phyloP scores from a whole-genome alignment of 169 alveolate genomes.

The Plasmodium falciparum region DNA sequence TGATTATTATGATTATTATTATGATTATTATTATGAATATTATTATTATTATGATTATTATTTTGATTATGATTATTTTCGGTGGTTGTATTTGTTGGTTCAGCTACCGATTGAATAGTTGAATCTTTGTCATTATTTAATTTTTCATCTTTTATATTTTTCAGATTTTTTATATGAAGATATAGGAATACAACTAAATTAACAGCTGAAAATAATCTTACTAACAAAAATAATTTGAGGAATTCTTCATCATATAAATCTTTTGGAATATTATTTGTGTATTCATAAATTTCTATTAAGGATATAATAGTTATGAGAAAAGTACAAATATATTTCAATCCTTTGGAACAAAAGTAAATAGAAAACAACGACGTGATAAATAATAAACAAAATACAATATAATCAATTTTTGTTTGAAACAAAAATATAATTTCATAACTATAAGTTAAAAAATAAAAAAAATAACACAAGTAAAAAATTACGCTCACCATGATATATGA shows the following conservation, averaged over 20 bases:
- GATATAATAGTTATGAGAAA: slow-evolving; percentile 21
- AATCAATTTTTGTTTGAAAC: slow-evolving; percentile 5
- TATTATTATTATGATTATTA: too few species aligned
- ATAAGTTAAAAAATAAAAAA: too few species aligned
- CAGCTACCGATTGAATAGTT: too few species aligned
- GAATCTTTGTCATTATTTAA: background rate
- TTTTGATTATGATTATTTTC: too few species aligned
- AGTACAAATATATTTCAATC: background rate
- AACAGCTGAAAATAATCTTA: slow-evolving; percentile 27
- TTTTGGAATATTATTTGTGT: background rate
- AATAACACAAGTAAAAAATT: too few species aligned
- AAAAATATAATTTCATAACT: slow-evolving; percentile 7
- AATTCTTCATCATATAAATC: slow-evolving; percentile 14
- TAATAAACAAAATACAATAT: background rate
- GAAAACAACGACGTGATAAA: slow-evolving; percentile 23
- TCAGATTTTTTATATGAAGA: slow-evolving; percentile 23
- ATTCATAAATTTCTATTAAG: slow-evolving; percentile 26
- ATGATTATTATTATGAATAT: too few species aligned
- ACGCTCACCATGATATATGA: too few species aligned
- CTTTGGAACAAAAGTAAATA: slow-evolving; percentile 5
- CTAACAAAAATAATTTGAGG: slow-evolving; percentile 33
- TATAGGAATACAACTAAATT: slow-evolving; percentile 19
- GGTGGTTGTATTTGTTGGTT: background rate
- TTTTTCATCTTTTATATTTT: background rate
- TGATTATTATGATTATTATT: too few species aligned